Base-by-base conservation (phyloP, 805 yeast species). In the Cyberlindnera nakhonratchasimensis region DNA sequence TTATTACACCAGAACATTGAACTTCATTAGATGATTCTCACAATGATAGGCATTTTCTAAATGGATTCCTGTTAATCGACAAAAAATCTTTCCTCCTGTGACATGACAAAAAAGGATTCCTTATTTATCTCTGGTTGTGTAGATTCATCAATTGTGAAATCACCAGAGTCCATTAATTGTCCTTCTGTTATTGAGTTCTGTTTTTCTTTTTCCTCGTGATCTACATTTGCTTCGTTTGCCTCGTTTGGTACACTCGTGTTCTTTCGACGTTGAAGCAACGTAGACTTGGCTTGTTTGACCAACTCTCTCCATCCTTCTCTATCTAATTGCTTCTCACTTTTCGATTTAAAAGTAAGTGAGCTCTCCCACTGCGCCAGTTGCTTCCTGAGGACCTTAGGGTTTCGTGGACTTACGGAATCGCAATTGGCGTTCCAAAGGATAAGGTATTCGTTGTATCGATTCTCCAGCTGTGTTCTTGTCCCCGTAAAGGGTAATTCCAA, bases 391-490 rank as follows among this genome's bases (percentile, higher is more conserved):
- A 75, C 74, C 29, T 67, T 63, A 18, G 78, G 80, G 20, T 76
- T 62, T 4, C 75, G 75, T 0, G 96, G 96, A 23, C 68, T 70
- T 26, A 74, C 65, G 6, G 89, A 74, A 56, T 88, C 96, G 32
- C 80, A 72, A 55, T 88, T 88, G 11, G 96, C 81, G 57, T 90
- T 90, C 79, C 82, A 84, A 10, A 88, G 57, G 24, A 80, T 77
- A 42, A 83, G 78, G 66, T 80, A 90, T 50, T 89, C 91, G 47
- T 78, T 81, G 57, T 85, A 85, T 30, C 98, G 64, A 16, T 74
- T 63, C 46, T 86, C 90, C 52, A 89, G 55, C 48, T 77, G 81
- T 13, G 63, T 64, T 46, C 86, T 69, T 1, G 82, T 62, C 0
- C 97, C 98, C 9, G 58, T 61, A 0, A 78, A 69, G 0, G 89